Evolutionary conservation across 345 rosid species (phyloP).

Genomic region (Syzygium grande): DNA sequence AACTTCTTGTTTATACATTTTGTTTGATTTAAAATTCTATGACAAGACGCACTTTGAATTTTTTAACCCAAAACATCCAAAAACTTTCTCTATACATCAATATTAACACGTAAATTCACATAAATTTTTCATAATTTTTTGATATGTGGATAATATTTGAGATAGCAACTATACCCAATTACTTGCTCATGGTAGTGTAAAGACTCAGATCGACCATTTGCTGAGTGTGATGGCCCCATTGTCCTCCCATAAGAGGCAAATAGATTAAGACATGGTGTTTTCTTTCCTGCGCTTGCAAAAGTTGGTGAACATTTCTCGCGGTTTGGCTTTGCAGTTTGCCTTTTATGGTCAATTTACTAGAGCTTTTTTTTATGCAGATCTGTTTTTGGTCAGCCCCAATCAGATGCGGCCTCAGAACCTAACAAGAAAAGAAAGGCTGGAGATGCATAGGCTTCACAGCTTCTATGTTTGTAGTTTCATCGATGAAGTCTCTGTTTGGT

Average conservation of each 20-base stretch:
- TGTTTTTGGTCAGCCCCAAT: conserved; percentile 73
- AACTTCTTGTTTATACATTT: neutral
- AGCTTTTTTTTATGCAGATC: conserved; percentile 37
- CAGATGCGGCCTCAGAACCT: conserved; percentile 38
- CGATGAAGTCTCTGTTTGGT: neutral
- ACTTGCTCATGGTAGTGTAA: neutral
- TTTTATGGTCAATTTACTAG: neutral
- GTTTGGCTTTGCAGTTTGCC: neutral
- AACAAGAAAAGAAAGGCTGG: conserved; percentile 61
- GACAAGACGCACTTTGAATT: neutral
- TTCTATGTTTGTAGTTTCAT: neutral
- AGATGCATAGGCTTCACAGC: conserved; percentile 21
- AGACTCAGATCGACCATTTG: neutral
- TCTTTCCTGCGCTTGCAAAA: neutral
- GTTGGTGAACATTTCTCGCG: neutral
- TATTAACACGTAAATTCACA: neutral
- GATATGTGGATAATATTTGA: neutral
- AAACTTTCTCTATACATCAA: neutral
- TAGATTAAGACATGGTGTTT: neutral
- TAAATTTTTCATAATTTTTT: neutral
- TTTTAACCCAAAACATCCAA: neutral
- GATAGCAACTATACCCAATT: neutral
- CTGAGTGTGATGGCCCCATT: neutral
- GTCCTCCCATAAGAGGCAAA: neutral
- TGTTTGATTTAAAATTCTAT: neutral